Percentiles rank a stretch among this genome's conserved stretches.
These are phyloP conservation scores for Leucosporidium scottii DNA, from an alignment of 768 basidiomycete genomes.

Conservation along the genomic window DNA sequence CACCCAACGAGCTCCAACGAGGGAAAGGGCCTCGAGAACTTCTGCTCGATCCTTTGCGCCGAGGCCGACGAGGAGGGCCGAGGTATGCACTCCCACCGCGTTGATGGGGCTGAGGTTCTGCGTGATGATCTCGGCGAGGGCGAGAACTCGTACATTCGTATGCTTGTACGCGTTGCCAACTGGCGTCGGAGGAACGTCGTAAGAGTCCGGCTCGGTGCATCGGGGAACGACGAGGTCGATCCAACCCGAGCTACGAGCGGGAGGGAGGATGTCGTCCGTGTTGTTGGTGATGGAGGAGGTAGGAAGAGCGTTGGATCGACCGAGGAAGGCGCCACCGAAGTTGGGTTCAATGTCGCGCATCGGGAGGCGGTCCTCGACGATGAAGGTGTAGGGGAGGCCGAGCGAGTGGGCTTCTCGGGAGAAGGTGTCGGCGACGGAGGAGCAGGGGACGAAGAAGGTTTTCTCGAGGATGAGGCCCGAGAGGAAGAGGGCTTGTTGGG, in stretches of 20 bases:
- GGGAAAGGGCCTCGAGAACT: constrained; percentile 23
- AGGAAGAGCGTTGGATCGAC: background rate
- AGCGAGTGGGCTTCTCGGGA: constrained; percentile 21
- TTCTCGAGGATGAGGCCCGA: constrained; percentile 51
- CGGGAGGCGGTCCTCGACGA: constrained; percentile 24
- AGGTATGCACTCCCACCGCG: constrained; percentile 30
- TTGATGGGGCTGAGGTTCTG: constrained; percentile 35
- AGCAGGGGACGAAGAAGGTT: constrained; percentile 24
- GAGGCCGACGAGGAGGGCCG: constrained; percentile 24
- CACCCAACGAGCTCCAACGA: constrained; percentile 30
- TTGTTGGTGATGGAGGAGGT: background rate
- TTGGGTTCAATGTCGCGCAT: constrained; percentile 18
- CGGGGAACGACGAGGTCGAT: constrained; percentile 23
- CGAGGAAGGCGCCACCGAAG: constrained; percentile 26
- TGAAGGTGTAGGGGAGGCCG: constrained; percentile 30
- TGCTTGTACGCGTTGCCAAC: constrained; percentile 15
- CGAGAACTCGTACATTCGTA: constrained; percentile 32
- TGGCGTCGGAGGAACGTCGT: constrained; percentile 21
- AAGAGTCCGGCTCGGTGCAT: constrained; percentile 16
- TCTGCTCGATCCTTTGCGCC: constrained; percentile 11
- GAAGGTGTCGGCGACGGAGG: constrained; percentile 18
- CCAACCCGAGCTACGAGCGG: constrained; percentile 5
- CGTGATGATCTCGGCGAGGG: constrained; percentile 30
- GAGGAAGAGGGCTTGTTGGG: constrained; percentile 70
- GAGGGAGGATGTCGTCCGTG: constrained; percentile 22